Base-by-base conservation (phyloP, 345 rosid species). In the Gossypium bickii region DNA sequence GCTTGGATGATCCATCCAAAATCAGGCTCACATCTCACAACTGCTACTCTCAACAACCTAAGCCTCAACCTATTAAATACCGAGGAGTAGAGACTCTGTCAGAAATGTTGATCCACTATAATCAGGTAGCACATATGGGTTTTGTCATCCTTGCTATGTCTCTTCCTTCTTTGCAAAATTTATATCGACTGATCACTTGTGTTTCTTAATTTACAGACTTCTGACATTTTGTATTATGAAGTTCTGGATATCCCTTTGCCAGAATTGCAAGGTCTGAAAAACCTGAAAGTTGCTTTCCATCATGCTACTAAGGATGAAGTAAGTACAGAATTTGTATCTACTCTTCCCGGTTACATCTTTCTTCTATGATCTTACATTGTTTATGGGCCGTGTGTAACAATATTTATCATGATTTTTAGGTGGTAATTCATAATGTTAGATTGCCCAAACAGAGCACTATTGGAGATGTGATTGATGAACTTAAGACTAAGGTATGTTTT, bases 11-110 rank as follows among this genome's bases (percentile, higher is more conserved):
- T 83, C 89, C 98, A 67, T 86, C 94, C 57, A 93, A 90, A 85
- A 82, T 95, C 66, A 89, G 99, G 85, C 89, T 95, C 57, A 95
- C 98, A 43, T 84, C 99, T 83, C 99, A 95, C 83, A 95, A 95
- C 83, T 95, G 98, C 87, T 93, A 95, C 85, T 95, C 99, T 73
- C 99, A 90, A 84, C 98, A 91, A 82, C 99, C 99, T 63, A 95
- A 95, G 85, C 97, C 99, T 49, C 94, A 89, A 74, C 94, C 98
- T 34, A 89, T 95, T 41, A 93, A 89, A 83, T 93, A 87, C 83
- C 87, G 89, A 73, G 99, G 98, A 82, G 88, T 90, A 56, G 93
- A 91, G 67, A 94, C 80, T 87, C 83, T 95, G 78, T 84, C 92
- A 44, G 99, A 95, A 80, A 95, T 95, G 99, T 84, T 95, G 77